These are phyloP conservation scores for Cyclotella cryptica DNA, from an alignment of 108 stramenopile species.

Conservation along the genomic window DNA sequence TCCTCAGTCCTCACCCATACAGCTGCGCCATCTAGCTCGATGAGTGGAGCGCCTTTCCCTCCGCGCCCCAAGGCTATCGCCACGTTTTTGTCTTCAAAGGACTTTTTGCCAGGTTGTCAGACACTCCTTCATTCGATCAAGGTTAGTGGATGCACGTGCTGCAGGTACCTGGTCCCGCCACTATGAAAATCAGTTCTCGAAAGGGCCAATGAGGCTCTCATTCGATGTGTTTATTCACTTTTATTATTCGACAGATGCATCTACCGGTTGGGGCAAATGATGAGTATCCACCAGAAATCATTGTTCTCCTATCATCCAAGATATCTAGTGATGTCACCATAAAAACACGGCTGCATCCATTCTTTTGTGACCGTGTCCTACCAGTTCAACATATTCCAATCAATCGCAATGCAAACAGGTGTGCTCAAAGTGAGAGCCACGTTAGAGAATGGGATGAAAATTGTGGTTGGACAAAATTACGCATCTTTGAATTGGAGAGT, in stretches of 20 bases:
- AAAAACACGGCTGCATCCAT: slow-evolving; percentile 16
- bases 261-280: slow-evolving; percentile 18
- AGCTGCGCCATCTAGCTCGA: neutral
- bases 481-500: slow-evolving; percentile 63
- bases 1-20: too few relatives aligned
- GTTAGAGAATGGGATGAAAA: slow-evolving; percentile 47
- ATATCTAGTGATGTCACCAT: slow-evolving; percentile 29
- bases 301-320: slow-evolving; percentile 68
- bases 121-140: slow-evolving; percentile 78
- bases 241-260: slow-evolving; percentile 13
- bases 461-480: slow-evolving; percentile 66
- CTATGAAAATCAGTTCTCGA: neutral
- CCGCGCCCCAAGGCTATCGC: slow-evolving; percentile 74
- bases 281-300: slow-evolving; percentile 54
- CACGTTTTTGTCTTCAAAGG: slow-evolving; percentile 73
- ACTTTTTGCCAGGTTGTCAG: slow-evolving; percentile 78
- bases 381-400: slow-evolving; percentile 47
- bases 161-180: neutral
- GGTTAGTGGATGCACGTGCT: slow-evolving; percentile 13
- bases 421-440: slow-evolving; percentile 20
- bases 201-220: neutral
- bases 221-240: neutral
- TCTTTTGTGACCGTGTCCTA: slow-evolving; percentile 56
- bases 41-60: slow-evolving; percentile 38
- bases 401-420: neutral